Conservation (phyloP, 1,139 yeast species). For the Waltiozyma sp. region DNA sequence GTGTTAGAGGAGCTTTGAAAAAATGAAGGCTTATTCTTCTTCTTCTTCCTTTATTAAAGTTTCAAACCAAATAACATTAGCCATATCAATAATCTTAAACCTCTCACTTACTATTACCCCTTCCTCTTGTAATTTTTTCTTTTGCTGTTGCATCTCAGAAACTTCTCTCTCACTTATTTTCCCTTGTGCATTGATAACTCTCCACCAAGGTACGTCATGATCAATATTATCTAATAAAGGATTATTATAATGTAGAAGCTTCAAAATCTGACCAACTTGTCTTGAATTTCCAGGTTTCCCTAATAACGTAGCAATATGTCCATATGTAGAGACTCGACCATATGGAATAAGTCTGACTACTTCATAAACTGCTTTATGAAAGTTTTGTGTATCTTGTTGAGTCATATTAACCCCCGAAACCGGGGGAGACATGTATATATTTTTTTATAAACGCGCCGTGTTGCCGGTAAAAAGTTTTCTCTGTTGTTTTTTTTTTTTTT, state of each 20-base stretch:
- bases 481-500: too few relatives aligned
- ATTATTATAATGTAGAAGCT: slow-evolving; percentile 27
- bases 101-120: not conserved
- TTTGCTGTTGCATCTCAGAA: not conserved
- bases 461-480: too few relatives aligned
- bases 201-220: slow-evolving; percentile 65
- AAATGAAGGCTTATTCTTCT: not conserved
- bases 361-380: slow-evolving; percentile 51
- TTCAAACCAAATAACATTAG: not conserved
- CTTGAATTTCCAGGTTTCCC: slow-evolving; percentile 57
- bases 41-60: not conserved
- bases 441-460: too few relatives aligned
- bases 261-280: slow-evolving; percentile 64
- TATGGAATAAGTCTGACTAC: slow-evolving; percentile 43
- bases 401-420: too few relatives aligned
- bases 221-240: slow-evolving; percentile 5
- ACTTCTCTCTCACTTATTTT: not conserved
- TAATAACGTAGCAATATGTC: slow-evolving; percentile 58
- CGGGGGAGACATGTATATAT: too few relatives aligned
- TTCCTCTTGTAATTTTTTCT: not conserved
- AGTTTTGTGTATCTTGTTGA: too few relatives aligned
- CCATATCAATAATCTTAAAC: not conserved
- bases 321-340: slow-evolving; percentile 62
- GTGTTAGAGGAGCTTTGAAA: slow-evolving; percentile 14
- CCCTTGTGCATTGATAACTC: slow-evolving; percentile 38